phyloP scores from a whole-genome alignment of 306 rosid genomes.

The Begonia masoniana region DNA sequence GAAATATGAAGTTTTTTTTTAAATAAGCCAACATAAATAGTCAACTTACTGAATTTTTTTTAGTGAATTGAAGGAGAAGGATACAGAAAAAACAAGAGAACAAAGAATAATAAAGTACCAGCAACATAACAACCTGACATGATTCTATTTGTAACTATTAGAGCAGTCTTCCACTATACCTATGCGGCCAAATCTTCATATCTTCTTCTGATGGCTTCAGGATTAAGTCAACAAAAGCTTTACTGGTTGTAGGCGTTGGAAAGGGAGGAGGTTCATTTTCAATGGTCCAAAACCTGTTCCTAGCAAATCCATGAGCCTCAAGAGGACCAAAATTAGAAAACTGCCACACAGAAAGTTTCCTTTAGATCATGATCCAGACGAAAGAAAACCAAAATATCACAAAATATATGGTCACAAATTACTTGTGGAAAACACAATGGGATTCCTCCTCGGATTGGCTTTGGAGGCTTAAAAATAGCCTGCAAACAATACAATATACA shows the following conservation, averaged over 20 bases:
- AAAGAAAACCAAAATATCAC: constrained; percentile 4
- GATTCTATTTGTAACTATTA: too few species aligned
- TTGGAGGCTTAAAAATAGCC: constrained; percentile 60
- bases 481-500: constrained; percentile 20
- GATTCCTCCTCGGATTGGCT: constrained; percentile 72
- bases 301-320: constrained; percentile 71
- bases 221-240: constrained; percentile 51
- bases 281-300: constrained; percentile 54
- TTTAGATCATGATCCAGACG: not conserved
- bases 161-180: constrained; percentile 18
- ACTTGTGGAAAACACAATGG: constrained; percentile 74
- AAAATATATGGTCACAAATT: constrained; percentile 8
- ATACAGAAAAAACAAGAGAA: not conserved
- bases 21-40: not conserved
- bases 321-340: constrained; percentile 44
- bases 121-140: too few species aligned
- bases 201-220: constrained; percentile 52
- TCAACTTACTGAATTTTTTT: not conserved
- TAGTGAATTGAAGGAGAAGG: not conserved
- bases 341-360: constrained; percentile 24
- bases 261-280: constrained; percentile 67
- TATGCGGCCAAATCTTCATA: constrained; percentile 55
- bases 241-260: constrained; percentile 27
- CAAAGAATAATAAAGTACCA: not conserved
- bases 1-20: not conserved